A percentile compares a stretch with the other conserved stretches of the same genome.
Evolutionary conservation across 164 flowering plant species (phyloP).

Genomic region (Paratinospora sagittata): DNA sequence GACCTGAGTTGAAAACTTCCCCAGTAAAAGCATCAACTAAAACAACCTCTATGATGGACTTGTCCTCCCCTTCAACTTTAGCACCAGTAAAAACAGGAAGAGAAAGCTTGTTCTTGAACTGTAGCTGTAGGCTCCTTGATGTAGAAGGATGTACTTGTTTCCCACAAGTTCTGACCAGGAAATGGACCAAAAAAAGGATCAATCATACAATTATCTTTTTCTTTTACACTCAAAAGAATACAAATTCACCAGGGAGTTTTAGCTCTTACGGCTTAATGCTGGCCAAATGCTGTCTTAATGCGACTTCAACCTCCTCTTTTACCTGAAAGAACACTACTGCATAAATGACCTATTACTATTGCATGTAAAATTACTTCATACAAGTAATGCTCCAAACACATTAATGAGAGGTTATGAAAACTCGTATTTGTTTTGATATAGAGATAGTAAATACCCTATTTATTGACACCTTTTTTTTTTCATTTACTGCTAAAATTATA

Average conservation of each 20-base stretch:
- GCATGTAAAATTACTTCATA: background rate
- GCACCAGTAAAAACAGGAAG: conserved; percentile 79
- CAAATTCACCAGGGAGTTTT: background rate
- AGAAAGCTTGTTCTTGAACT: conserved; percentile 48
- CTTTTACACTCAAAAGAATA: too few relatives aligned
- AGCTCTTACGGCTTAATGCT: conserved; percentile 24
- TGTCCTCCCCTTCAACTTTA: conserved; percentile 66
- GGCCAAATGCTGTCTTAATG: conserved; percentile 23
- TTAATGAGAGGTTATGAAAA: too few relatives aligned
- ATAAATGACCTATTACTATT: background rate
- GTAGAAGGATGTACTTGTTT: conserved; percentile 38
- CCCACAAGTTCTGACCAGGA: conserved; percentile 39
- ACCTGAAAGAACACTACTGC: conserved; percentile 19
- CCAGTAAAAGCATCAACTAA: conserved; percentile 44
- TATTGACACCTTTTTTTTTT: too few relatives aligned
- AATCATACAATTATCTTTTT: conserved; percentile 1
- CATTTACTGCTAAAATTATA: too few relatives aligned
- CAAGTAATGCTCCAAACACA: too few relatives aligned
- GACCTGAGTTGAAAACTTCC: conserved; percentile 29
- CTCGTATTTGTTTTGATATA: background rate
- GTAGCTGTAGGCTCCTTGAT: conserved; percentile 51
- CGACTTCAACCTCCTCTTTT: conserved; percentile 33
- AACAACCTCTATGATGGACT: conserved; percentile 40
- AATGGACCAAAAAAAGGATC: conserved; percentile 5
- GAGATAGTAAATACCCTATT: too few relatives aligned